These are phyloP conservation scores for Pichia sp. DNA, from an alignment of 1,139 yeast species.

Conservation along the genomic window DNA sequence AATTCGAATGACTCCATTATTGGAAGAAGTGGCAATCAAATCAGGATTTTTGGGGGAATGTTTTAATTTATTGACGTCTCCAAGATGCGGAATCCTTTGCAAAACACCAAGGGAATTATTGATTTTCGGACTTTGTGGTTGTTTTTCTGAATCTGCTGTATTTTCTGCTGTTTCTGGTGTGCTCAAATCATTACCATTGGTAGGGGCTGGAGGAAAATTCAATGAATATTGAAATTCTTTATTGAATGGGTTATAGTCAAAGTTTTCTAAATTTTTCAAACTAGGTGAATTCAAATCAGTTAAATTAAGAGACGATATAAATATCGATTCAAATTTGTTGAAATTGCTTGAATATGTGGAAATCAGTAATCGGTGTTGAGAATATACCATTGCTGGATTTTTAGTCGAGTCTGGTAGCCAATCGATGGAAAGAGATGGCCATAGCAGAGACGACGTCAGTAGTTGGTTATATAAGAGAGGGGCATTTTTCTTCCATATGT, in stretches of 20 bases:
- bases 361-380: conserved; percentile 21
- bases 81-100: conserved; percentile 25
- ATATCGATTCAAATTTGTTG: conserved; percentile 17
- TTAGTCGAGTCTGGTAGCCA: conserved; percentile 38
- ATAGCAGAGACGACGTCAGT: conserved; percentile 39
- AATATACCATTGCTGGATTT: conserved; percentile 1
- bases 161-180: neutral
- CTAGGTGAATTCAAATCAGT: neutral
- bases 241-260: conserved; percentile 11
- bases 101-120: conserved; percentile 32
- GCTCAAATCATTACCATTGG: neutral
- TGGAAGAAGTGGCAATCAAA: conserved; percentile 58
- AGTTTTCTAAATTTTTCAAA: conserved; percentile 10
- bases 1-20: conserved; percentile 24
- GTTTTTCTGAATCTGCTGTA: neutral
- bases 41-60: conserved; percentile 71
- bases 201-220: neutral
- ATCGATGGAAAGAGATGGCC: conserved; percentile 50
- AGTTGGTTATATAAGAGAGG: conserved; percentile 44
- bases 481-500: conserved; percentile 45
- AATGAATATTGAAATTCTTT: conserved; percentile 19
- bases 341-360: conserved; percentile 24
- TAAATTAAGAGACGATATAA: conserved; percentile 7
- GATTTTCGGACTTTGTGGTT: neutral
- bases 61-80: conserved; percentile 63